These are phyloP conservation scores for Torulaspora quercuum DNA, from an alignment of 805 yeast species.

Conservation along the genomic window DNA sequence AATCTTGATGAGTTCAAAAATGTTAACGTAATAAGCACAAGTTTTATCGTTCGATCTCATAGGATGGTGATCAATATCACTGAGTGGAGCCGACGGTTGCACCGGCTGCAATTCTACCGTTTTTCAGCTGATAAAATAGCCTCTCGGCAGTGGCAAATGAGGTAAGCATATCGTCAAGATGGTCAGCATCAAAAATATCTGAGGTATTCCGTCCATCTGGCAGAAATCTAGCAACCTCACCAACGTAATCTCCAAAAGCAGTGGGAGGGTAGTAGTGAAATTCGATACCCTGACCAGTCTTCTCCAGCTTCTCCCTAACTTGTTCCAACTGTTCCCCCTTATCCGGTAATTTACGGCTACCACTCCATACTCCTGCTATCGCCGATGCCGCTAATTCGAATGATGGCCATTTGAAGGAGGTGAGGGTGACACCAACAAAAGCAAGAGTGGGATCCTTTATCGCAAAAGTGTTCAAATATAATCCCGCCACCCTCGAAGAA, in stretches of 20 bases:
- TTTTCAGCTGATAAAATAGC: constrained; percentile 17
- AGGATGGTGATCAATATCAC: too few relatives aligned
- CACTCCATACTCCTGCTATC: constrained; percentile 55
- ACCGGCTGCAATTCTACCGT: constrained; percentile 6
- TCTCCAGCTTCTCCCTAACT: constrained; percentile 31
- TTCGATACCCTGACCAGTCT: constrained; percentile 22
- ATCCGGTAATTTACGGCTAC: constrained; percentile 40
- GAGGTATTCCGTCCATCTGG: constrained; percentile 13
- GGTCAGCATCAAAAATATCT: constrained; percentile 15
- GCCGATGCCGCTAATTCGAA: constrained; percentile 54
- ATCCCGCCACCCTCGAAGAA: constrained; percentile 36
- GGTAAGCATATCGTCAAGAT: constrained; percentile 13
- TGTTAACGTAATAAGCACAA: too few relatives aligned
- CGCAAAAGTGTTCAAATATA: constrained; percentile 45
- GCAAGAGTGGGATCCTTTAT: constrained; percentile 45
- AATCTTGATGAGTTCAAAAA: too few relatives aligned
- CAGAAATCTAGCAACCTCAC: constrained; percentile 7
- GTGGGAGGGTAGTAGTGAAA: constrained; percentile 39
- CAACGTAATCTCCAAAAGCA: constrained; percentile 10
- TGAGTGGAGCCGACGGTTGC: too few relatives aligned
- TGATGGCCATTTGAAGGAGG: constrained; percentile 46
- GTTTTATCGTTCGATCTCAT: too few relatives aligned
- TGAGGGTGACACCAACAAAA: constrained; percentile 41
- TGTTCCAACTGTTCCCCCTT: constrained; percentile 40
- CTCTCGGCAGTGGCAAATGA: constrained; percentile 16